A percentile compares a stretch with the other conserved stretches of the same genome.
Evolutionary conservation across 176 grass and related monocot genomes (phyloP).

Genomic region (maize (Zea mays)): Zm-B73-REFERENCE-NAM-5.0 NC_050096.1:299360501-299361000

Average conservation of each 20-base stretch:
- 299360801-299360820: constrained; percentile 24
- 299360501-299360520: constrained; percentile 25
- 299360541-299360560: constrained; percentile 2
- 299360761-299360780: constrained; percentile 47
- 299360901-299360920: constrained; percentile 27
- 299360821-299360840: constrained; percentile 21
- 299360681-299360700: constrained; percentile 38
- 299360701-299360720: constrained; percentile 33
- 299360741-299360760: constrained; percentile 29
- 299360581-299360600: constrained; percentile 34
- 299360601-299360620: constrained; percentile 48
- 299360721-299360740: constrained; percentile 50
- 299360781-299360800: constrained; percentile 26
- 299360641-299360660: constrained; percentile 40
- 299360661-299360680: constrained; percentile 35
- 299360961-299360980: constrained; percentile 25
- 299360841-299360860: constrained; percentile 29
- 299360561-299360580: background rate
- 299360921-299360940: constrained; percentile 34
- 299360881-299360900: constrained; percentile 34
- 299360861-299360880: constrained; percentile 27
- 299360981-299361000: constrained; percentile 17
- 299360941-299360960: constrained; percentile 7
- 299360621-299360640: constrained; percentile 31
- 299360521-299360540: constrained; percentile 18